Percentiles rank a stretch among this genome's conserved stretches.
Evolutionary conservation across 306 rosid species (phyloP).

Genomic region (Quercus wislizeni): DNA sequence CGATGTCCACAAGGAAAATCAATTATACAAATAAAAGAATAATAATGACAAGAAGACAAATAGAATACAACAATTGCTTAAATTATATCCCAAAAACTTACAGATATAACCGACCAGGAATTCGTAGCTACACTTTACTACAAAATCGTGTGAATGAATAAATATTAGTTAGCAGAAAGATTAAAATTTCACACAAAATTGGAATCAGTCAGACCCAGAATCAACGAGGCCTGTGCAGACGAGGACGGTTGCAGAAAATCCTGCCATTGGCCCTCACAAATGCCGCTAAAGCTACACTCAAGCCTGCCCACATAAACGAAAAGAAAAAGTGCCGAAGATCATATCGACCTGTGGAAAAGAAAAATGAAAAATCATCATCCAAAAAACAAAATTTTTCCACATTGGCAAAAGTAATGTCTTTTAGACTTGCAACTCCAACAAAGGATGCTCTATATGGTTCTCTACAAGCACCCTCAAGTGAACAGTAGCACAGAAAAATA

Average conservation of each 20-base stretch:
- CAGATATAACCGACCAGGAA: slow-evolving; percentile 22
- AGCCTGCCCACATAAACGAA: slow-evolving; percentile 80
- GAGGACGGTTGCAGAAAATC: slow-evolving; percentile 90
- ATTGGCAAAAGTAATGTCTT: background rate
- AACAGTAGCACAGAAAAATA: background rate
- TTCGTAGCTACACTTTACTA: slow-evolving; percentile 24
- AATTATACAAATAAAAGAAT: slow-evolving; percentile 27
- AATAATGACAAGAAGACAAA: slow-evolving; percentile 12
- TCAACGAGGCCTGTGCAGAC: slow-evolving; percentile 72
- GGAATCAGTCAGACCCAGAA: slow-evolving; percentile 24
- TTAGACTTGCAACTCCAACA: background rate
- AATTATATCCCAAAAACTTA: slow-evolving; percentile 17
- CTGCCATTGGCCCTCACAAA: slow-evolving; percentile 90
- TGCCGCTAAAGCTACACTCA: slow-evolving; percentile 72
- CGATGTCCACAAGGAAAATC: background rate
- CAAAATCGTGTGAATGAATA: slow-evolving; percentile 29
- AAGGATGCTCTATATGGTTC: background rate
- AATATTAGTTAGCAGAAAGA: slow-evolving; percentile 26
- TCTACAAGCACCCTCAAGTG: background rate
- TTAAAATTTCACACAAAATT: slow-evolving; percentile 12
- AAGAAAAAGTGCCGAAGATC: slow-evolving; percentile 82
- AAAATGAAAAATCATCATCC: background rate
- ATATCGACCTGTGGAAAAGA: slow-evolving; percentile 52
- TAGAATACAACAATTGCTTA: slow-evolving; percentile 21
- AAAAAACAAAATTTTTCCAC: background rate